A percentile compares a stretch with the other conserved stretches of the same genome.
Conservation (phyloP, 495 filamentous ascomycete species). For the Neurospora terricola region DNA sequence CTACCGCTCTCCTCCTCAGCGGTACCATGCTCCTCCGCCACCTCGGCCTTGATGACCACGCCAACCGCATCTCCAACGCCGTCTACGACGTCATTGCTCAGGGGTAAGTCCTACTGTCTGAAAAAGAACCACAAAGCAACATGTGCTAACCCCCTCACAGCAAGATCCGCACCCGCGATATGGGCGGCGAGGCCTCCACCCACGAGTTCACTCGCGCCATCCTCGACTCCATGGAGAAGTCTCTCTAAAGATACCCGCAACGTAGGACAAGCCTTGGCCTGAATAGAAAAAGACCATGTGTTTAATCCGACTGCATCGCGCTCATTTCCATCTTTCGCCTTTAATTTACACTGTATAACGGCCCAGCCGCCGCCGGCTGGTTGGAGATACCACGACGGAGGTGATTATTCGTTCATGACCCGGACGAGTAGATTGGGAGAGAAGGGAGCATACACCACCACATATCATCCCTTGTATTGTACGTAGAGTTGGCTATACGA, state of each 20-base stretch:
- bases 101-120: conserved; percentile 52
- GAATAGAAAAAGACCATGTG: neutral
- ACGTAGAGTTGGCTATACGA: neutral
- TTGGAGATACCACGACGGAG: neutral
- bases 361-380: neutral
- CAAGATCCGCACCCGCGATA: conserved; percentile 78
- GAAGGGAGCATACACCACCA: neutral
- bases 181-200: conserved; percentile 83
- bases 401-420: neutral
- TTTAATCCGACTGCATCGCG: neutral
- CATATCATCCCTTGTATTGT: neutral
- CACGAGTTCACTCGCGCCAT: conserved; percentile 93
- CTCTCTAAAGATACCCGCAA: conserved; percentile 16
- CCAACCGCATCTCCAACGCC: conserved; percentile 94
- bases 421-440: conserved; percentile 2
- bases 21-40: conserved; percentile 95
- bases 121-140: neutral
- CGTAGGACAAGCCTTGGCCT: neutral
- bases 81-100: conserved; percentile 94
- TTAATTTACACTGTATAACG: neutral
- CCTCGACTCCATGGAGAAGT: conserved; percentile 78
- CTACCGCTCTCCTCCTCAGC: conserved; percentile 87
- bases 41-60: conserved; percentile 92
- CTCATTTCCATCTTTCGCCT: neutral
- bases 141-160: conserved; percentile 38